These are phyloP conservation scores for Dicorynia guianensis DNA, from an alignment of 306 rosid genomes.

Conservation along the genomic window DNA sequence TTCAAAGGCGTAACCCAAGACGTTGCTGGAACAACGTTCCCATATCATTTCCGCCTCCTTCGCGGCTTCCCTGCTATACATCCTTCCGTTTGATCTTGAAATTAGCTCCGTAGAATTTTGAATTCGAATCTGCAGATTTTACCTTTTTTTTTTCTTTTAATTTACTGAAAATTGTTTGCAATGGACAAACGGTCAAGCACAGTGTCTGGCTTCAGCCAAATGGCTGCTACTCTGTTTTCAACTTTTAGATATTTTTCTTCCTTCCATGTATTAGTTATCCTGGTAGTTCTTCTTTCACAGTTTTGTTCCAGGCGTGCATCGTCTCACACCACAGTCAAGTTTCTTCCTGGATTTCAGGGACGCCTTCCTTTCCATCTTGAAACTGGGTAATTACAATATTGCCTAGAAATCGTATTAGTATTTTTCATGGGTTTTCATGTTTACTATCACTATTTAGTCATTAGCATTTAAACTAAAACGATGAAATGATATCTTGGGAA, in stretches of 20 bases:
- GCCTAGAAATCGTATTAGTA: neutral
- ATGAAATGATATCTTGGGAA: neutral
- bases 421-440: neutral
- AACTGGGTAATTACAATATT: slow-evolving; percentile 9
- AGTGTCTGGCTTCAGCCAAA: neutral
- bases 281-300: slow-evolving; percentile 13
- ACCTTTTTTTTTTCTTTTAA: no score
- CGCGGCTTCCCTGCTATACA: no score
- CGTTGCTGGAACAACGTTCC: no score
- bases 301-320: neutral
- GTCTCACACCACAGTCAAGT: neutral
- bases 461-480: neutral
- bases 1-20: no score
- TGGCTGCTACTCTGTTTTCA: neutral
- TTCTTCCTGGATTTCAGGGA: slow-evolving; percentile 13
- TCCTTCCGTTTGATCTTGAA: no score
- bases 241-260: neutral
- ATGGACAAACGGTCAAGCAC: no score
- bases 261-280: neutral
- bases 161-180: no score
- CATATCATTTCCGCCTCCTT: no score
- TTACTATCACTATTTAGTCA: neutral
- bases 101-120: no score
- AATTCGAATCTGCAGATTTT: no score
- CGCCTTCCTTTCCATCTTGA: slow-evolving; percentile 35